Conservation (phyloP, 257 asterid genomes). For the Ilex aquifolium region DNA sequence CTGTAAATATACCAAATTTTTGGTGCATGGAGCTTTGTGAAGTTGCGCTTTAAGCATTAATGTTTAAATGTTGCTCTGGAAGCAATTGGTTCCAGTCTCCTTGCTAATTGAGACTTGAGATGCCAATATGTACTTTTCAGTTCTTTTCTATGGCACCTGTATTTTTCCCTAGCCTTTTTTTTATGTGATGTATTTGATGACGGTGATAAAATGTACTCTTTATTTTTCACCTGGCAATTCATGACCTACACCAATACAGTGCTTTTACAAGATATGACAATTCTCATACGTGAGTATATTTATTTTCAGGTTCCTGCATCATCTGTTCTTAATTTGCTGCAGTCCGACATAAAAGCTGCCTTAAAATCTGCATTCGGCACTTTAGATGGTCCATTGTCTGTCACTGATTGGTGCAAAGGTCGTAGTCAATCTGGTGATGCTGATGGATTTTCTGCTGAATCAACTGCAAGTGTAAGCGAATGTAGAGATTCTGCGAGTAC, state of each 20-base stretch:
- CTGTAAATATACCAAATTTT: no score
- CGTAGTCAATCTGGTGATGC: conserved; percentile 69
- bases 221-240: not conserved
- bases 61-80: no score
- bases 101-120: not conserved
- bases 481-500: conserved; percentile 90
- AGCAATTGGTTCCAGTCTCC: no score
- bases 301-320: conserved; percentile 88
- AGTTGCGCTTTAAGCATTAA: no score
- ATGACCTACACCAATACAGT: not conserved
- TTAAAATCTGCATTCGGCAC: conserved; percentile 86
- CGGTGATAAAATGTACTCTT: not conserved
- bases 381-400: conserved; percentile 90
- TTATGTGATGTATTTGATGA: not conserved
- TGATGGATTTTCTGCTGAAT: conserved; percentile 84
- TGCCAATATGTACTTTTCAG: not conserved
- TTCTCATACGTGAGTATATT: not conserved
- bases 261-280: not conserved
- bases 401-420: conserved; percentile 96
- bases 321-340: conserved; percentile 72
- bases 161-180: not conserved
- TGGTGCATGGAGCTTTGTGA: not conserved
- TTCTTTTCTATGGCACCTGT: not conserved
- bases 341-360: conserved; percentile 89
- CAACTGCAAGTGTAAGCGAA: conserved; percentile 90